Evolutionary conservation across 2,329 filamentous ascomycete genomes (phyloP).

Genomic region (Botrytis deweyae): DNA sequence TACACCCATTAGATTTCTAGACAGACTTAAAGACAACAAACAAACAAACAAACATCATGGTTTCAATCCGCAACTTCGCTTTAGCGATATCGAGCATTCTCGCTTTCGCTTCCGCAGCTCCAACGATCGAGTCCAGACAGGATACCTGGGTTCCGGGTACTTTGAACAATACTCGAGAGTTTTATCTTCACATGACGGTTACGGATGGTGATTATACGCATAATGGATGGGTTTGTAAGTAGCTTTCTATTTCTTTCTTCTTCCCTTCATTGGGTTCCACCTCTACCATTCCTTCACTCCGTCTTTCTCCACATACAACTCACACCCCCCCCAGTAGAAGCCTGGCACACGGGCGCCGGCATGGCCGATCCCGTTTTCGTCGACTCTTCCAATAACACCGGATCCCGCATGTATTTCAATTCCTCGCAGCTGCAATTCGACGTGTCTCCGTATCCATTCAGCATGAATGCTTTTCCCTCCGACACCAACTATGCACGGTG

Average conservation of each 20-base stretch:
- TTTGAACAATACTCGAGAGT: conserved; percentile 34
- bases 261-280: fast-evolving
- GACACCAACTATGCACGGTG: conserved; percentile 31
- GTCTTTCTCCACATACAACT: background rate
- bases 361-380: conserved; percentile 31
- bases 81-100: conserved; percentile 25
- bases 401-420: conserved; percentile 29
- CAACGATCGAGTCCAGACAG: conserved; percentile 21
- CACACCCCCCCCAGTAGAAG: conserved; percentile 26
- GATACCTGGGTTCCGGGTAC: conserved; percentile 26
- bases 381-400: background rate
- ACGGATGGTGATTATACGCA: conserved; percentile 22
- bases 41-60: conserved; percentile 22
- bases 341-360: conserved; percentile 33
- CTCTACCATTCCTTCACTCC: no score
- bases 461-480: conserved; percentile 28
- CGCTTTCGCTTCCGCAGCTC: conserved; percentile 23
- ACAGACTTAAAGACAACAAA: background rate
- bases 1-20: background rate
- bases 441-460: conserved; percentile 26
- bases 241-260: background rate
- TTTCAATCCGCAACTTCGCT: conserved; percentile 25
- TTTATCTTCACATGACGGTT: conserved; percentile 29
- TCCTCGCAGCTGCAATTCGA: conserved; percentile 33
- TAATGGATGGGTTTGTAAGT: conserved; percentile 28